Base-by-base conservation (phyloP, 2,329 filamentous ascomycete species). In the Exserohilum rostratum region DNA sequence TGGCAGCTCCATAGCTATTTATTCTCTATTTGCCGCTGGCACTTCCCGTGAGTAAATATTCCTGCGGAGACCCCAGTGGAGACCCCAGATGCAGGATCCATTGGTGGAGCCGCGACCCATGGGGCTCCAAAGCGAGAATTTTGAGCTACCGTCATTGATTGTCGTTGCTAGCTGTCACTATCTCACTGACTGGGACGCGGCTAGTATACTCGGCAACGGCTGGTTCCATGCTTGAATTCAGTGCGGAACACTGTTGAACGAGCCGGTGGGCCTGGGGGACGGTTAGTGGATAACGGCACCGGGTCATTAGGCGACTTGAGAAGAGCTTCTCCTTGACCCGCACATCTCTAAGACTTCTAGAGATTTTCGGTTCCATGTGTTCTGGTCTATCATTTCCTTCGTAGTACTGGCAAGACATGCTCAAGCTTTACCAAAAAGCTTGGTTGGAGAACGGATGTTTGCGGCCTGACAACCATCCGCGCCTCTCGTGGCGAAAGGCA, bases 51-150 rank as follows among this genome's bases (percentile, higher is more conserved):
- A 39, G 43, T 44, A 39, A 50, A 34, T 27, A 45, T 33, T 50
- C 43, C 39, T 39, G 46, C 51, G 29, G 46, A 49, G 51, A 50
- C 46, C 51, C 45, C 31, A 50, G 55, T 60, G 64, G 64, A 63
- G 61, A 55, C 61, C 58, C 62, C 62, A 42, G 64, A 61, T 31
- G 15, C 17, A 46, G 31, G 43, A 42, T 44, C 46, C 50, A 60
- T 54, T 54, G 34, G 46, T 30, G 35, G 15, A 13, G 34, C 35
- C 13, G 10, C 34, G 37, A 37, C 55, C 55, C 55, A 55, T 52
- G 51, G 50, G 57, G 53, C 48, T 46, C 39, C 25, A 25, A 20
- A 34, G 46, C 54, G 55, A 45, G 56, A 42, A 50, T 61, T 38
- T n/a, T 31, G 33, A 44, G 34, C 51, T 33, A 31, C 38, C 39